These are phyloP conservation scores for Grosmannia serpens DNA, from an alignment of 2,329 filamentous ascomycete species.

Conservation along the genomic window DNA sequence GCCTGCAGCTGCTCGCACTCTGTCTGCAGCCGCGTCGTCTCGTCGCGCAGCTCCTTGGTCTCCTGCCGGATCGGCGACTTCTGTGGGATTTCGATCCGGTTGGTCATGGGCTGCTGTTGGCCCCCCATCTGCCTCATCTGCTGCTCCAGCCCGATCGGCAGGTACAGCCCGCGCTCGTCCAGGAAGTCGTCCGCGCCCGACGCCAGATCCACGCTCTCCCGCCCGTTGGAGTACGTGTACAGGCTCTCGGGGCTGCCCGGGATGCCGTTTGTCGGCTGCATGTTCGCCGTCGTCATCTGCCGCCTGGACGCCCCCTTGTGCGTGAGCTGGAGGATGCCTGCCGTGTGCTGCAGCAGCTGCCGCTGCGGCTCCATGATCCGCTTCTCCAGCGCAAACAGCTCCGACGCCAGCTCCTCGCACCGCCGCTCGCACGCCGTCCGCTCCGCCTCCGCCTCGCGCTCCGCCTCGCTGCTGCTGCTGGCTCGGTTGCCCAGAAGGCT, in stretches of 20 bases:
- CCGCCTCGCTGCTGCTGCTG: constrained; percentile 34
- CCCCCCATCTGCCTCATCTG: constrained; percentile 30
- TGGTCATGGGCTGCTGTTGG: constrained; percentile 18
- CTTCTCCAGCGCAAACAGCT: constrained; percentile 71
- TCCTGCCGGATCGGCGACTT: constrained; percentile 47
- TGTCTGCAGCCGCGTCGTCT: constrained; percentile 20
- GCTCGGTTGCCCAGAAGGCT: constrained; percentile 31
- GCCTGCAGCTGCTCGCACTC: constrained; percentile 20
- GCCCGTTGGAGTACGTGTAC: constrained; percentile 53
- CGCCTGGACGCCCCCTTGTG: constrained; percentile 52
- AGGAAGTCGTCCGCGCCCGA: constrained; percentile 55
- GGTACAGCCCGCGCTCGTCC: constrained; percentile 66
- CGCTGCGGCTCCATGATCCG: constrained; percentile 62
- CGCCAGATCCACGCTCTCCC: constrained; percentile 41
- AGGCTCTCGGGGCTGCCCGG: constrained; percentile 69
- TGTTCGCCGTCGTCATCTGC: constrained; percentile 29
- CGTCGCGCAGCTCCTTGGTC: constrained; percentile 36
- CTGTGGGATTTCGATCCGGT: constrained; percentile 43
- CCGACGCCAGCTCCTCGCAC: constrained; percentile 73
- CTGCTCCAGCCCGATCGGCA: constrained; percentile 54
- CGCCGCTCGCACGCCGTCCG: constrained; percentile 62
- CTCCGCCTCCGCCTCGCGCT: constrained; percentile 60
- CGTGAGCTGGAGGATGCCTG: constrained; percentile 81
- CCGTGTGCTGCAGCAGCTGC: constrained; percentile 76
- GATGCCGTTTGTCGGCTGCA: constrained; percentile 40